Evolutionary conservation across 2,329 filamentous ascomycete genomes (phyloP), one percentile per base, ranked within the genome.

Genomic region (Beauveria rudraprayagi): DNA sequence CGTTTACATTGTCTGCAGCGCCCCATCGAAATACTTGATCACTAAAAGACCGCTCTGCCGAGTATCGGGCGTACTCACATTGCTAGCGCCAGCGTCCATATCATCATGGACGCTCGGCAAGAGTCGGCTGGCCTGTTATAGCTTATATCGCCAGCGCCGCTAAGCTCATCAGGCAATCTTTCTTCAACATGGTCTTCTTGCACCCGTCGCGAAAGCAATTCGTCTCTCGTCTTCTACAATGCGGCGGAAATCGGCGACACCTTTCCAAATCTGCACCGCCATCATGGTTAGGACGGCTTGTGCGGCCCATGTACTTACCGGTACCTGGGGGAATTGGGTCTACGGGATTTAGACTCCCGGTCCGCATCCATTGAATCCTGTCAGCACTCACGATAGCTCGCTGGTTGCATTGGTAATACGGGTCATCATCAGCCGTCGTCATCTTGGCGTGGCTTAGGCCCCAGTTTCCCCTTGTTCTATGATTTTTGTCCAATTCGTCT

Each of bases 371-470:
- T 47, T 19, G 55, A 57, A 57, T 57, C 46, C 55, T 46, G 55
- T 57, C 44, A 47, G 55, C 44, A 41, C 14, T 19, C 44, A 40
- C 9, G n/a, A 52, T 37, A 1, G 28, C 50, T 52, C 50, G 37
- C 50, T n/a, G 14, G 3, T n/a, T 19, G 17, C 14, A n/a, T 52
- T 37, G 14, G 14, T 16, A 37, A 16, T 52, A 34, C 22, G 41
- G 5, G 40, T 48, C 55, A 34, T 57, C 37, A 28, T 22, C 30
- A 26, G 46, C 47, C 37, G 17, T 52, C 56, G 56, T 59, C 56
- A 59, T 59, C 56, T 22, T 7, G 22, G 47, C 44, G 56, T 59
- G 56, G 56, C 56, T 59, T 43, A 47, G 48, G 46, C 34, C 22
- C 47, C 17, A 30, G 14, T 28, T 44, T 16, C 34, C 16, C 11